Base-by-base conservation (phyloP, 2,329 filamentous ascomycete species). In the Talaromyces sp. region DNA sequence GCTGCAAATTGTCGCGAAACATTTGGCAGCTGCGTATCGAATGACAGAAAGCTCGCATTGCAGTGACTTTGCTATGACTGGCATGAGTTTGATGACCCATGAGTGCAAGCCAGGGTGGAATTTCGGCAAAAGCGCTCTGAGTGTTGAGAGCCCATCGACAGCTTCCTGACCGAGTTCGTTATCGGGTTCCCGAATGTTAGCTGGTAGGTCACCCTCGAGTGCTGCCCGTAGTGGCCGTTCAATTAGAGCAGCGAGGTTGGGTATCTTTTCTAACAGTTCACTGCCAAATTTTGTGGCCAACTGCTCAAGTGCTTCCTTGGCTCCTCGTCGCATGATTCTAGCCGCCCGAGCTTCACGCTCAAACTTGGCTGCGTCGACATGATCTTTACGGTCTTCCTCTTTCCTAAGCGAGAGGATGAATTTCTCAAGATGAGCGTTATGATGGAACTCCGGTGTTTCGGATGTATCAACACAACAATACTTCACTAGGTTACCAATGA, bases 391-490 rank as follows among this genome's bases (percentile, higher is more conserved):
- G 73, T 99, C 95, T 78, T 99, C 95, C 74, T 99, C 95, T 79
- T 99, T 99, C 71, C 94, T 92, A 77, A 99, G 88, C 0, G 95
- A 98, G 16, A 99, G 80, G 64, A 99, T 95, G 14, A 90, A 89
- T 68, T 89, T 88, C 54, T 89, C 90, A 73, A 96, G 89, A 50
- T 83, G 77, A 1, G 90, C 90, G 72, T 98, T 95, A 33, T 91
- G 89, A 4, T 89, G 87, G 75, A 98, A 98, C 73, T 98, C 95
- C 0, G 95, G 95, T 0, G 96, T 99, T 77, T 99, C 96, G 0
- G 95, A 94, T 1, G 96, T 96, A 75, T 99, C 95, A 73, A 97
- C 92, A 73, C 95, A 99, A 68, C 93, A 97, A 78, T 97, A 99
- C 74, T 97, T 98, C 80, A 96, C 92, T 61, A 99, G 79, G 73